Evolutionary conservation across 495 filamentous ascomycete species (phyloP), one percentile per base, ranked within the genome.

Genomic region (Penicillium robsamsonii): DNA sequence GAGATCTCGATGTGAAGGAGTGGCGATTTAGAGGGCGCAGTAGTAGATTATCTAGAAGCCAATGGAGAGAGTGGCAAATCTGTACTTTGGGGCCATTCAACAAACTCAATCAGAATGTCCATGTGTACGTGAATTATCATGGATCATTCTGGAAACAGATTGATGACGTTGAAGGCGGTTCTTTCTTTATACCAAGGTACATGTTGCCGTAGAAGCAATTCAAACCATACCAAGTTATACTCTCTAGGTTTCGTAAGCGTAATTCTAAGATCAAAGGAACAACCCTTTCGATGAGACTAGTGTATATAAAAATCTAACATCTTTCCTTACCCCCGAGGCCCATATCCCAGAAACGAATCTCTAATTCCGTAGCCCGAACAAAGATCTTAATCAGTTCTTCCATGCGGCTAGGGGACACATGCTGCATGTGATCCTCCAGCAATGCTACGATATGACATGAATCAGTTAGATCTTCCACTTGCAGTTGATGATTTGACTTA

Each of bases 291-390:
- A 17, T 18, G 24, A 18, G 9, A 42, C 35, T 37, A 20, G 27
- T 17, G 17, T n/a, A 33, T 31, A 12, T 33, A n/a, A 11, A 3
- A 35, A 12, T 3, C 12, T 29, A 30, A 13, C 5, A 35, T 29
- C 13, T 17, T 20, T 71, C 77, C 43, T 63, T 60, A 20, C 60
- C 63, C 25, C 71, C 74, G 42, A 81, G 41, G 10, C 89, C 86
- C 85, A 95, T 94, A 49, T 91, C 84, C 91, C 91, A 95, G 72
- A 96, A 95, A 2, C 82, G 86, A 61, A 85, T 87, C 71, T 96
- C 91, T 81, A 96, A 85, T 83, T 95, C 90, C 3, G 90, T 96
- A 24, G 90, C 89, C 59, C 90, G 87, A 45, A 91, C 82, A 67
- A 96, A 96, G 44, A 96, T 88, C 50, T 79, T 75, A 17, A 91